Evolutionary conservation across 805 yeast genomes (phyloP), one percentile per base, ranked within the genome.

Genomic region (Metschnikowia gelsemii): DNA sequence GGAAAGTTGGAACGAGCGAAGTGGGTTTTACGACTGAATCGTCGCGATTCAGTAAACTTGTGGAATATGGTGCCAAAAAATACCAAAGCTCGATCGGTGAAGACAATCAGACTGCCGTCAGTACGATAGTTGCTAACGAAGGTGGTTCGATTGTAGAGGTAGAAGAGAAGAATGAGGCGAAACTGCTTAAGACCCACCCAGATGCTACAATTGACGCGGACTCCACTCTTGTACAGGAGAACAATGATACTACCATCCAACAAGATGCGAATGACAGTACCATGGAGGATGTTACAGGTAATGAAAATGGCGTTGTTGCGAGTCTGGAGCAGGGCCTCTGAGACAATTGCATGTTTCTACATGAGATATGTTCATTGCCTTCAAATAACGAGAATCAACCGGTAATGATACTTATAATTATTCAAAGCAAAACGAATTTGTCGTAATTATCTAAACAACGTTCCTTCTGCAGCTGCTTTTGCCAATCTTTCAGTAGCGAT

Each of bases 401-500:
- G 18, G 14, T 11, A 27, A 9, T 27, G 5, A 7, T 7, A 19
- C 21, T 20, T 22, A 29, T 28, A 38, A 11, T 23, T 8, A 16
- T 19, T 18, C n/a, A 26, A 12, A 16, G 14, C 16, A 11, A 35
- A 19, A 12, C 25, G 13, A 16, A 13, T 14, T 5, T 26, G 14
- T 21, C 19, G 5, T 5, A 8, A 29, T 35, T 17, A 41, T 22
- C 37, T 35, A 27, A 32, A 41, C 22, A 42, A 38, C 3, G 35
- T 54, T 9, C 73, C 72, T 45, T 70, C 74, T 0, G 72, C 74
- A 8, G 73, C 76, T 2, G 74, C 76, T 38, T 68, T 58, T 1
- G 76, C 76, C 20, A 71, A 51, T 26, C 77, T 58, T 52, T 79
- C 82, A 1, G 82, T 77, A 3, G 78, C 73, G 32, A 78, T 65